phyloP scores from a whole-genome alignment of 768 basidiomycete genomes.

The Boletus patriciae region DNA sequence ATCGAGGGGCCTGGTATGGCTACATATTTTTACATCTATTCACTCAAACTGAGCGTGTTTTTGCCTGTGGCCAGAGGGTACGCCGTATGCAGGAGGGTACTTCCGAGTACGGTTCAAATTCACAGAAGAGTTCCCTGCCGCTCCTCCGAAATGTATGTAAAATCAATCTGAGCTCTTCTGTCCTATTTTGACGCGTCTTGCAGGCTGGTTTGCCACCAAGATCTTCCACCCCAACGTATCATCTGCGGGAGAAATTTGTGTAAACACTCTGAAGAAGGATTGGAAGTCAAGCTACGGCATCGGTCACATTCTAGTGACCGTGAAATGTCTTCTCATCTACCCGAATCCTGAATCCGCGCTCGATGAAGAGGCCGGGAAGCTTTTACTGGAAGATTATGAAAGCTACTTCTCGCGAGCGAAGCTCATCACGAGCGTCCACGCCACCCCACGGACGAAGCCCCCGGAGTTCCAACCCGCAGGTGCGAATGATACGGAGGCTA shows the following conservation, averaged over 20 bases:
- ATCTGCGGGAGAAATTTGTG: slow-evolving; percentile 86
- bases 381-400: slow-evolving; percentile 86
- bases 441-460: slow-evolving; percentile 74
- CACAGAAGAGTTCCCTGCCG: slow-evolving; percentile 89
- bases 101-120: slow-evolving; percentile 82
- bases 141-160: slow-evolving; percentile 83
- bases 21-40: background rate
- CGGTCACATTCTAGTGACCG: slow-evolving; percentile 84
- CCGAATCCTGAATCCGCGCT: slow-evolving; percentile 96
- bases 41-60: slow-evolving; percentile 7
- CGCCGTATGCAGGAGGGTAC: slow-evolving; percentile 72
- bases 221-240: slow-evolving; percentile 98
- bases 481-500: slow-evolving; percentile 22
- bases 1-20: slow-evolving; percentile 86
- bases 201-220: slow-evolving; percentile 90
- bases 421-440: slow-evolving; percentile 90
- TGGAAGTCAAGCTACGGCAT: slow-evolving; percentile 94
- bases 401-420: slow-evolving; percentile 84
- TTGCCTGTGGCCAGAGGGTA: slow-evolving; percentile 46
- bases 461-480: slow-evolving; percentile 63
- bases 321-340: slow-evolving; percentile 94
- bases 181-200: slow-evolving; percentile 5
- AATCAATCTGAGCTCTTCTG: background rate
- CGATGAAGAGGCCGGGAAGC: slow-evolving; percentile 94
- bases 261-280: slow-evolving; percentile 96